These are phyloP conservation scores for Albophoma yamanashiensis DNA, from an alignment of 2,329 filamentous ascomycete species.

Conservation along the genomic window DNA sequence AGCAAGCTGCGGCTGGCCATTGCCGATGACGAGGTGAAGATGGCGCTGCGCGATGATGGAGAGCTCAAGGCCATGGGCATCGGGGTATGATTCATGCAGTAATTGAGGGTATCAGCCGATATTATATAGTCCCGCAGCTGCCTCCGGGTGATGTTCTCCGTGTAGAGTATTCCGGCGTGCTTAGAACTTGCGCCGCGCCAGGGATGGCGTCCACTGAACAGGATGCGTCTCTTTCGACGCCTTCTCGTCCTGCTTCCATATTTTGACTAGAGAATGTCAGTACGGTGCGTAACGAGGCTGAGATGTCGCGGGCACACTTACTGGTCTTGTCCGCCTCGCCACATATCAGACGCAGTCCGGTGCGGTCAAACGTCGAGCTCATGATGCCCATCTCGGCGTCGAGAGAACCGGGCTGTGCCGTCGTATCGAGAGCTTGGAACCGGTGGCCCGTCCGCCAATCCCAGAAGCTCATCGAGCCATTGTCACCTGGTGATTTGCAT, in stretches of 20 bases:
- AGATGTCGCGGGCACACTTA: slow-evolving; percentile 27
- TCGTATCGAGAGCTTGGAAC: slow-evolving; percentile 83
- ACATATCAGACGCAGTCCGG: slow-evolving; percentile 79
- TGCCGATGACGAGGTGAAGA: slow-evolving; percentile 80
- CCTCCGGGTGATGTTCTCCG: background rate
- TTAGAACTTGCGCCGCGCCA: slow-evolving; percentile 67
- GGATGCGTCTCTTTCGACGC: slow-evolving; percentile 89
- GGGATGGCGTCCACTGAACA: slow-evolving; percentile 78
- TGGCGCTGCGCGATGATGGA: slow-evolving; percentile 78
- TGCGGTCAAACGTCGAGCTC: slow-evolving; percentile 84
- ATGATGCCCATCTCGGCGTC: slow-evolving; percentile 94
- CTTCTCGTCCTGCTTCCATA: slow-evolving; percentile 89
- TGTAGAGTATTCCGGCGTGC: background rate
- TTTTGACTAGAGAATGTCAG: slow-evolving; percentile 54
- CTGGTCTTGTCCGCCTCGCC: slow-evolving; percentile 96
- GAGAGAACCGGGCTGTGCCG: slow-evolving; percentile 85
- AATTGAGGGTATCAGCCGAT: slow-evolving; percentile 6
- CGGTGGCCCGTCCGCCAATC: slow-evolving; percentile 96
- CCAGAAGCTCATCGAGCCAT: slow-evolving; percentile 95
- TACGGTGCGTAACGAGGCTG: background rate
- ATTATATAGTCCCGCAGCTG: background rate
- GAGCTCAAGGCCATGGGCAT: slow-evolving; percentile 76
- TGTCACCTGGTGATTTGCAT: slow-evolving; percentile 49
- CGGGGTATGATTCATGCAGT: slow-evolving; percentile 19
- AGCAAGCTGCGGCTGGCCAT: slow-evolving; percentile 80